Evolutionary conservation across 352 stramenopile species (phyloP).

Genomic region (Aphanomyces cochlioides): DNA sequence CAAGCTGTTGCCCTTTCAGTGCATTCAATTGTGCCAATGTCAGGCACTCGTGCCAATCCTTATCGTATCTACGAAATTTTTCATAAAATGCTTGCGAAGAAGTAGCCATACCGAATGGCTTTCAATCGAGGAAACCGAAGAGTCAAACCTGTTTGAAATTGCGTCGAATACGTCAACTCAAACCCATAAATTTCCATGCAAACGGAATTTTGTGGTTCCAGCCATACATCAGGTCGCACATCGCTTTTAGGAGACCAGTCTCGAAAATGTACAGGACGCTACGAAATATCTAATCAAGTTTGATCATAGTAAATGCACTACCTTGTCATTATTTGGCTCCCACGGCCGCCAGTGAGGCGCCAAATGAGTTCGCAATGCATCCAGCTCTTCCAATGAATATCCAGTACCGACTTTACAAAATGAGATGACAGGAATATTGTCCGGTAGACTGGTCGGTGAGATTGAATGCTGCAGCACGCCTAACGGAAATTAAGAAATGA

Average conservation of each 20-base stretch:
- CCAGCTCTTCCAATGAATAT: conserved; percentile 77
- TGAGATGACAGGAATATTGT: conserved; percentile 52
- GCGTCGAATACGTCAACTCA: conserved; percentile 72
- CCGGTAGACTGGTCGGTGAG: conserved; percentile 43
- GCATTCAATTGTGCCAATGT: conserved; percentile 72
- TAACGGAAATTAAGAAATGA: conserved; percentile 1
- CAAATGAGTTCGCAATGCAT: conserved; percentile 63
- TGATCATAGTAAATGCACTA: background rate
- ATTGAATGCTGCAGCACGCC: conserved; percentile 61
- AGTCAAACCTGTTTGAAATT: conserved; percentile 78
- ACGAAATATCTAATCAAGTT: background rate
- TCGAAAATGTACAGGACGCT: conserved; percentile 56
- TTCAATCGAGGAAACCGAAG: conserved; percentile 80
- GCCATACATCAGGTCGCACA: conserved; percentile 74
- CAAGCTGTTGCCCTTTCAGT: conserved; percentile 44
- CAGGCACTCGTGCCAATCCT: conserved; percentile 78
- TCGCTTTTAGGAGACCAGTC: conserved; percentile 76
- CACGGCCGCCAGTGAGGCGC: conserved; percentile 74
- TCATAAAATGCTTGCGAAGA: background rate
- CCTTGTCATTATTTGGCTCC: conserved; percentile 49
- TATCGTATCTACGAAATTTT: conserved; percentile 39
- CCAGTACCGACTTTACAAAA: conserved; percentile 81
- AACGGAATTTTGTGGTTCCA: conserved; percentile 75
- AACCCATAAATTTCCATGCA: conserved; percentile 84
- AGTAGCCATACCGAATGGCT: conserved; percentile 50